Evolutionary conservation across 169 alveolate genomes (phyloP), one percentile per base, ranked within the genome.

Genomic region (Plasmodium sp.): DNA sequence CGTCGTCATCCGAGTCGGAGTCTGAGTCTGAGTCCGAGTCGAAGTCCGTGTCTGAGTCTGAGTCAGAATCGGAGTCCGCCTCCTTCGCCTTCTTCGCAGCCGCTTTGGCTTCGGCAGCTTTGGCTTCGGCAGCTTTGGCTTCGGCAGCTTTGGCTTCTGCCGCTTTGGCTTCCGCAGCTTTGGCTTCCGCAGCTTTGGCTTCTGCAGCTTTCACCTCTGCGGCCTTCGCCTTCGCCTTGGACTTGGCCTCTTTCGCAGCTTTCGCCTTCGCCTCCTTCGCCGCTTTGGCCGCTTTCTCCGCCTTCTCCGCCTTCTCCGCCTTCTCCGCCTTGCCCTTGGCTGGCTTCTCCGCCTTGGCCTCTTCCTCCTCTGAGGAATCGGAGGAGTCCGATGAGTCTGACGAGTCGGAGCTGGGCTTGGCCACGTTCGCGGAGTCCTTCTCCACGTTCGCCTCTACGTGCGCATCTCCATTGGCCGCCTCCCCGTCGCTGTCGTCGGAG

Each of bases 321-420:
- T 48, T 22, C 27, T 22, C 27, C 51, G 22, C 84, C 31, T 77
- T 77, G 3, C 27, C 45, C 45, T 75, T 41, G 45, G 10, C 54
- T 14, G 84, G 43, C 51, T 36, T 56, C 31, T 9, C 58, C n/a
- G 27, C 27, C 27, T 48, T 81, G 16, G 54, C 31, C 31, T 81
- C 86, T 14, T 81, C 86, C 18, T 77, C 84, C 6, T 48, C 45
- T 6, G 45, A 31, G 48, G 84, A 79, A 79, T 79, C 56, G 18
- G 84, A 79, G 5, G 84, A 79, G 48, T 81, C 86, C 7, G 86
- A 81, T 5, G 94, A 86, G 16, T 86, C 94, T 18, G 94, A 81
- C 22, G 33, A 56, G 72, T 83, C 92, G 31, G 92, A 83, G 31
- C 33, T 16, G 4, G 77, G 22, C 77, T 62, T 62, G 36, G 77